Percentiles rank a stretch among this genome's conserved stretches.
Evolutionary conservation across 176 grass and related monocot genomes (phyloP).

Genomic region (Alloteropsis semialata): DNA sequence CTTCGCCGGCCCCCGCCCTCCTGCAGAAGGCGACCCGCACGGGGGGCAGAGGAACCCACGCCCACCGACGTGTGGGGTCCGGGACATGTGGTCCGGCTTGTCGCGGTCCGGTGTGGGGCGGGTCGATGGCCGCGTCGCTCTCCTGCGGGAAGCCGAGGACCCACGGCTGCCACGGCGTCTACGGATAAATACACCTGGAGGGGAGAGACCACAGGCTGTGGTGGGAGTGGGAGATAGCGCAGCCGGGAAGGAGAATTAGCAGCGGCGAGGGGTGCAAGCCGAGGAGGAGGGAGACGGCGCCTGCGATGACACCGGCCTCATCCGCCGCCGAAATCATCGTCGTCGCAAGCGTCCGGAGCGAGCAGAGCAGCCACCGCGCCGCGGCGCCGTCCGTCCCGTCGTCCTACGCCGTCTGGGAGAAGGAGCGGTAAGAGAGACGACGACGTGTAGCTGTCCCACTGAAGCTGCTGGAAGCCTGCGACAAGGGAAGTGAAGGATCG

Average conservation of each 20-base stretch:
- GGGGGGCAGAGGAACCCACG: rapidly evolving
- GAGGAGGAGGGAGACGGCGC: slow-evolving; percentile 20
- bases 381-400: slow-evolving; percentile 37
- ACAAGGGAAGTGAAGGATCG: background rate
- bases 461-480: background rate
- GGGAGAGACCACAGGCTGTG: background rate
- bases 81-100: background rate
- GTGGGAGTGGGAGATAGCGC: background rate
- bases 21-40: background rate
- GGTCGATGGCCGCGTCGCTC: background rate
- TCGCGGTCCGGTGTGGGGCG: too few relatives aligned
- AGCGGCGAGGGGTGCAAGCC: background rate
- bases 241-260: background rate
- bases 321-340: background rate
- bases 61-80: background rate
- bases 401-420: slow-evolving; percentile 72
- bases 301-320: slow-evolving; percentile 63
- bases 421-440: slow-evolving; percentile 65
- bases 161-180: background rate
- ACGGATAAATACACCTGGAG: slow-evolving; percentile 35
- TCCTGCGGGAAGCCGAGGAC: background rate
- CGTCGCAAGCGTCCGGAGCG: background rate
- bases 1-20: background rate
- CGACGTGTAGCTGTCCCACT: too few relatives aligned
- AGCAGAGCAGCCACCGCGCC: slow-evolving; percentile 24